phyloP scores from a whole-genome alignment of 176 grass and related monocot species.

The Musa troglodytarum region DNA sequence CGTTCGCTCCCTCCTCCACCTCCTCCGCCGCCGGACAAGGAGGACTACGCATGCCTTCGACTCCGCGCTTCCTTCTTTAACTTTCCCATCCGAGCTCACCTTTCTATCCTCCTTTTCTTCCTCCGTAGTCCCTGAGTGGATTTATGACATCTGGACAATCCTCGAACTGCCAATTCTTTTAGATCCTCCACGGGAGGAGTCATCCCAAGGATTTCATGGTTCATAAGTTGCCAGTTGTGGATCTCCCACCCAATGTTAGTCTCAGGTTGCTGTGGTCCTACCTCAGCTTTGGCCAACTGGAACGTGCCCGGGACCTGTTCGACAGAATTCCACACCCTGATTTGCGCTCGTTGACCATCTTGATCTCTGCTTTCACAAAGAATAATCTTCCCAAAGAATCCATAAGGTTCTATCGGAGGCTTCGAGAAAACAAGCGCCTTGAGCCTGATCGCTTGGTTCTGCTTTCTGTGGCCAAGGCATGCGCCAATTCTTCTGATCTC shows the following conservation, averaged over 20 bases:
- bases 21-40: too few species aligned
- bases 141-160: too few species aligned
- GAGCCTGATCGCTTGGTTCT: slow-evolving; percentile 19
- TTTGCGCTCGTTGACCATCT: slow-evolving; percentile 17
- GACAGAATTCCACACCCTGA: slow-evolving; percentile 26
- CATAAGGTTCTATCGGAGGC: slow-evolving; percentile 4
- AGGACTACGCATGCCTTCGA: too few species aligned
- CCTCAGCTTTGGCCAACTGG: slow-evolving; percentile 1
- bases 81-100: too few species aligned
- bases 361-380: slow-evolving; percentile 13
- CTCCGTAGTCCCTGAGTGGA: too few species aligned
- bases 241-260: slow-evolving; percentile 5
- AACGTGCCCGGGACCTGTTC: slow-evolving; percentile 14
- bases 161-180: too few species aligned
- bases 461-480: slow-evolving; percentile 23
- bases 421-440: not conserved
- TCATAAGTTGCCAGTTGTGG: not conserved
- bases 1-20: too few species aligned
- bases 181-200: not conserved
- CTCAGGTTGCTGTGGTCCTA: not conserved
- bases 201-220: not conserved
- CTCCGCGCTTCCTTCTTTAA: too few species aligned
- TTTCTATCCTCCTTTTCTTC: too few species aligned
- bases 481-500: not conserved
- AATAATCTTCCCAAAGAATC: slow-evolving; percentile 13